These are phyloP conservation scores for Umbellularia californica DNA, from an alignment of 164 flowering plant genomes.

Conservation along the genomic window DNA sequence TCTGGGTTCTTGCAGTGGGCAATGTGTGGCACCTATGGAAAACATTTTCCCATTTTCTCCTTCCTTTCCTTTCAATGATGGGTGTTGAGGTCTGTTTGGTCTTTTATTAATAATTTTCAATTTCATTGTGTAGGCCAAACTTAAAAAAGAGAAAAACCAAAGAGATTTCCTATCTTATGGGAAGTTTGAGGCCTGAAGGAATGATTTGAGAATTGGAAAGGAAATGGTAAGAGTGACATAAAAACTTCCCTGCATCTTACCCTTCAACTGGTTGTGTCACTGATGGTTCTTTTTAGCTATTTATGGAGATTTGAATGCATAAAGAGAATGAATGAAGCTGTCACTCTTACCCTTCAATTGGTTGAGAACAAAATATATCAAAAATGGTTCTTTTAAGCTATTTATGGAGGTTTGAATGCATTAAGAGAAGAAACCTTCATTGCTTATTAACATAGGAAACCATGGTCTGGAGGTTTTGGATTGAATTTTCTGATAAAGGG, in stretches of 20 bases:
- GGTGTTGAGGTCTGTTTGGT: neutral
- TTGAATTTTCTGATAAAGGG: neutral
- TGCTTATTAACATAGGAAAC: neutral
- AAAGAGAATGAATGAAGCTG: neutral
- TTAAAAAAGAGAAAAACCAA: neutral
- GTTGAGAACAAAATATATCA: too few relatives aligned
- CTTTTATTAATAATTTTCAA: neutral
- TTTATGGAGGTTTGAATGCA: neutral
- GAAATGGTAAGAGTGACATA: too few relatives aligned
- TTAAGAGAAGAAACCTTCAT: neutral
- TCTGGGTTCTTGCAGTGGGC: neutral
- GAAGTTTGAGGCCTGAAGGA: too few relatives aligned
- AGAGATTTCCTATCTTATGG: too few relatives aligned
- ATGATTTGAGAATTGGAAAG: too few relatives aligned
- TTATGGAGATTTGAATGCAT: neutral
- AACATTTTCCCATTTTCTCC: neutral
- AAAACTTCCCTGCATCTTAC: too few relatives aligned
- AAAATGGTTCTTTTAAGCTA: neutral
- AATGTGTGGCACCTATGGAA: too few relatives aligned
- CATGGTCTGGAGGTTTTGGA: neutral
- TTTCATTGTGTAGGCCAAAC: neutral
- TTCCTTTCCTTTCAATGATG: conserved; percentile 2
- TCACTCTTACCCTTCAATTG: too few relatives aligned
- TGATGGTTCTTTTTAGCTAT: neutral
- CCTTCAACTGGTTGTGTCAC: too few relatives aligned